Conservation (phyloP, 371 early-diverging fungal genomes). For the Mortierella sp. region DNA sequence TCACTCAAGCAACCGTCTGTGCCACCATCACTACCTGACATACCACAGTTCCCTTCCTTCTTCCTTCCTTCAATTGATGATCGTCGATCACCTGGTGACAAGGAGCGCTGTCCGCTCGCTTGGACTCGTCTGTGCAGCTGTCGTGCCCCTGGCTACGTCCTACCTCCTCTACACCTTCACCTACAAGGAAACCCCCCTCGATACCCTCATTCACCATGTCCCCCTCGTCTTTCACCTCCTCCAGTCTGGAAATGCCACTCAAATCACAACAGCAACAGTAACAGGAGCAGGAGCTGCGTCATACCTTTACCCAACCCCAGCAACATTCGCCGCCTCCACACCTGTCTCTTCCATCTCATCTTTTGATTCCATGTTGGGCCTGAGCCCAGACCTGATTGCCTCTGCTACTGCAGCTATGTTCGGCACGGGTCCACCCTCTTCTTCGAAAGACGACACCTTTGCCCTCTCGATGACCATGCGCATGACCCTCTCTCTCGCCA, state of each 20-base stretch:
- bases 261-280: conserved; percentile 1
- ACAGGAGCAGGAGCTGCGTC: background rate
- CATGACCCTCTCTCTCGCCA: conserved; percentile 22
- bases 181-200: conserved; percentile 60
- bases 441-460: conserved; percentile 5
- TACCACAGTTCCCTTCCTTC: background rate
- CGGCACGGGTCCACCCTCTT: background rate
- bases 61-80: conserved; percentile 19
- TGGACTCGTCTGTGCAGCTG: conserved; percentile 61
- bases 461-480: conserved; percentile 26
- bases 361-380: conserved; percentile 3
- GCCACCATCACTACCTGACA: background rate
- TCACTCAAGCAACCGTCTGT: conserved; percentile 12
- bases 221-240: conserved; percentile 35
- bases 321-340: conserved; percentile 10
- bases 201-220: conserved; percentile 30
- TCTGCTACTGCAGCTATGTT: background rate
- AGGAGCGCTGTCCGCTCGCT: conserved; percentile 47
- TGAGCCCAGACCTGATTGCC: background rate
- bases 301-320: conserved; percentile 11
- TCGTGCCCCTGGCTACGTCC: conserved; percentile 64
- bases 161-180: conserved; percentile 65
- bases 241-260: conserved; percentile 45
- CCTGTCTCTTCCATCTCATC: conserved; percentile 4
- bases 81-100: conserved; percentile 45